Base-by-base conservation (phyloP, 352 stramenopile genomes). In the Bremia lactucae region DNA sequence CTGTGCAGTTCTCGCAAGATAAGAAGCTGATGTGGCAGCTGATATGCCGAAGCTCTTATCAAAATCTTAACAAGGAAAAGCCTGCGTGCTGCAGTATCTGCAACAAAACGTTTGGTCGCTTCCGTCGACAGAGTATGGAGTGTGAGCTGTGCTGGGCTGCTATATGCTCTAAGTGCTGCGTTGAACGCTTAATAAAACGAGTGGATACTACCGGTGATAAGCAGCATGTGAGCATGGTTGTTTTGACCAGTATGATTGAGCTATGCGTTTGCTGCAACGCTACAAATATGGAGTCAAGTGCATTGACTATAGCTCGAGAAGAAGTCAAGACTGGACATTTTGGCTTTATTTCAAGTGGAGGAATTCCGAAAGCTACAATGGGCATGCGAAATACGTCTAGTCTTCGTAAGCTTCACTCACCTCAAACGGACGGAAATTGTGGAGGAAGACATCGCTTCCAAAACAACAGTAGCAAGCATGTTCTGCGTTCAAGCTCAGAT, bases 21-120 rank as follows among this genome's bases (percentile, higher is more conserved):
- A 81, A 77, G 52, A 81, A 81, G 50, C 55, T 81, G 22, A 33
- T 42, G 49, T 67, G 62, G 55, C 51, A 54, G 22, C 40, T 80
- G n/a, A 35, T 62, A 20, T 61, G 54, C 42, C 42, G 55, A 14
- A 21, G 34, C 5, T 41, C 52, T 24, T 46, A 38, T 6, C 42
- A 51, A 31, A 38, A 51, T 9, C 47, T 57, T 2, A 50, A 49
- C 13, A 58, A 55, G 20, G 31, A 22, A 0, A 57, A 50, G 37
- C 36, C 54, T 6, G 43, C 49, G 6, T 46, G 56, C 23, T 80
- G 68, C 51, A 60, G 51, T 31, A 50, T 75, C 33, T 80, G 68
- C 56, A 54, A 28, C 21, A 72, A 72, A 20, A 49, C 33, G 0
- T 77, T 80, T 35, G 49, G 57, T 21, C 40, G 52, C 3, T 60